Evolutionary conservation across 2,329 filamentous ascomycete species (phyloP), one percentile per base, ranked within the genome.

Genomic region (Alternaria arbusti): DNA sequence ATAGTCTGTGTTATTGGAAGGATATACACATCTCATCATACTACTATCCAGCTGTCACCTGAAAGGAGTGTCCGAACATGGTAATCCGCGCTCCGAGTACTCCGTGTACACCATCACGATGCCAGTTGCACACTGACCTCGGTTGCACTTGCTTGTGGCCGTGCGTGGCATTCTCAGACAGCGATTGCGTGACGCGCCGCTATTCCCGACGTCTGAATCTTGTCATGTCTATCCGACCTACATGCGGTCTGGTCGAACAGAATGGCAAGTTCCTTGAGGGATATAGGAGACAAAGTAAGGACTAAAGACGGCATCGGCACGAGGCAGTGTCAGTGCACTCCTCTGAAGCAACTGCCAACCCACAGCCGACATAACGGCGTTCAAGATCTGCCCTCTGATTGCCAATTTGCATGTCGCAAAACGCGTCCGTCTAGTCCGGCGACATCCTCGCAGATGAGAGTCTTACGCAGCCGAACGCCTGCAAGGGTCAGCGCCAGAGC

Each of bases 131-230:
- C 23, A 20, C 17, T 23, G 49, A 13, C 17, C 28, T 32, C 17
- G 17, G 45, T 36, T 51, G 17, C 28, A 51, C 49, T 40, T 51
- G 49, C 28, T 51, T 30, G 6, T 55, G 32, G 36, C 46, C 54
- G 54, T 61, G 59, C 59, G 36, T 57, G 52, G 23, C 22, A 15
- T 55, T 57, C 47, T 57, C 52, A 61, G 36, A 47, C 32, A n/a
- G 17, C 25, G 52, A 23, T 50, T 55, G 57, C 57, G 11, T 30
- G 44, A 40, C 46, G 50, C 57, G 45, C 36, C 45, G 44, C 30
- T 47, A 32, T 57, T 25, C 32, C 44, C 58, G 43, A 52, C 43
- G 25, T 46, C 49, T 46, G 49, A 17, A 28, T 44, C 22, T 26
- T 13, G 58, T 55, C 58, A 56, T 60, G 51, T 55, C 49, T 26